Base-by-base conservation (phyloP, 441 rosid species). In the Jatropha podagrica region DNA sequence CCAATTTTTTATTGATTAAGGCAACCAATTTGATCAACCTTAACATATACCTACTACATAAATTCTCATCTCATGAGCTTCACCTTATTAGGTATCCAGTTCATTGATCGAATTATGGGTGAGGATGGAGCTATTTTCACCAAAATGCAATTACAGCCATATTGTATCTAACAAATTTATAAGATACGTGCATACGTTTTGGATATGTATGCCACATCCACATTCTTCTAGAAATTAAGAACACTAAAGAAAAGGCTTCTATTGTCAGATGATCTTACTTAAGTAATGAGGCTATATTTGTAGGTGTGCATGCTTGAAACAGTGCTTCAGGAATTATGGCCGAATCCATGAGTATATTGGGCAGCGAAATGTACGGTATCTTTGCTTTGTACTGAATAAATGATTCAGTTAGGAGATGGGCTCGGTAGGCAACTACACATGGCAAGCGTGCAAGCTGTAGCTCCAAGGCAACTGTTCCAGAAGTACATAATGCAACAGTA, bases 401-500 rank as follows among this genome's bases (percentile, higher is more conserved):
- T 88, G 86, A 77, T 77, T 92, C 97, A 1, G 98, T 95, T 20
- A 92, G 78, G 71, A 86, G 63, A 85, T 91, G 93, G 32, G 98
- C 97, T 77, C 90, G 88, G 85, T 91, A 91, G 23, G 97, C 93
- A 72, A 91, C 93, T 46, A 91, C 83, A 76, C 94, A 91, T 69
- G 97, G 97, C 74, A 92, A 80, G 72, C 82, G 85, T 5, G 93
- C 95, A 59, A 95, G 88, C 81, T 92, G 97, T 79, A 95, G 74
- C 83, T 94, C 96, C 76, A 94, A 75, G 42, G 96, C 96, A 72
- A 87, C 98, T n/a, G 98, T 91, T 83, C 97, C 98, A 20, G 97
- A 95, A 74, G 97, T 91, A 79, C 98, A 95, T 73, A 95, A 80
- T 20, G 97, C 98, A 78, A 85, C 89, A 72, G 51, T 79, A 74